These are phyloP conservation scores for Phytopythium montanum DNA, from an alignment of 352 stramenopile genomes.

Conservation along the genomic window DNA sequence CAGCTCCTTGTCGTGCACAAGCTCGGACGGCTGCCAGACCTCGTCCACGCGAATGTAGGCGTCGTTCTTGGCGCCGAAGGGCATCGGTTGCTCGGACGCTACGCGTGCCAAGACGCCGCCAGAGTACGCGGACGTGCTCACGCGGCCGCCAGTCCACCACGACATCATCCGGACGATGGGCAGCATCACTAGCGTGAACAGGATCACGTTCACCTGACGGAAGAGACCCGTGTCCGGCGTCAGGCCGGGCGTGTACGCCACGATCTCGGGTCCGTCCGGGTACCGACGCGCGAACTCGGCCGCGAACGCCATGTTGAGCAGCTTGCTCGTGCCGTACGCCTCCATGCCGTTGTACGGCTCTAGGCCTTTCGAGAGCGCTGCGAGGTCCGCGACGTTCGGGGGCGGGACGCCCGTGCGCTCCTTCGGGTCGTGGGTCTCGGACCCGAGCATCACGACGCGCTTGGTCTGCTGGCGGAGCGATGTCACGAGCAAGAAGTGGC, in stretches of 20 bases:
- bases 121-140: constrained; percentile 33
- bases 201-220: constrained; percentile 23
- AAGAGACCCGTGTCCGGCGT: constrained; percentile 39
- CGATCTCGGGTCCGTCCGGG: constrained; percentile 11
- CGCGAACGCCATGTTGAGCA: constrained; percentile 42
- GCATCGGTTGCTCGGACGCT: constrained; percentile 25
- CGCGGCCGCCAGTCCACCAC: constrained; percentile 16
- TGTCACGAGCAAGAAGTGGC: constrained; percentile 30
- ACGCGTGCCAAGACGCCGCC: constrained; percentile 31
- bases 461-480: constrained; percentile 13
- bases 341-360: constrained; percentile 15
- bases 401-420: constrained; percentile 4
- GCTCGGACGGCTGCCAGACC: constrained; percentile 26
- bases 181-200: constrained; percentile 25
- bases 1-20: constrained; percentile 27
- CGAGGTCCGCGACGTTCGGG: constrained; percentile 29
- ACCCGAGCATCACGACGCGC: constrained; percentile 35
- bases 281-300: constrained; percentile 33
- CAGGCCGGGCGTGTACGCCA: constrained; percentile 38
- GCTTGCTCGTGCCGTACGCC: constrained; percentile 35
- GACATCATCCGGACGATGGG: constrained; percentile 24
- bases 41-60: constrained; percentile 36
- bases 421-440: constrained; percentile 20
- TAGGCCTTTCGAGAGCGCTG: constrained; percentile 26
- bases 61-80: constrained; percentile 22